Percentiles rank a stretch among this genome's conserved stretches.
Evolutionary conservation across 2,329 filamentous ascomycete species (phyloP).

Genomic region (Aspergillus tanneri): DNA sequence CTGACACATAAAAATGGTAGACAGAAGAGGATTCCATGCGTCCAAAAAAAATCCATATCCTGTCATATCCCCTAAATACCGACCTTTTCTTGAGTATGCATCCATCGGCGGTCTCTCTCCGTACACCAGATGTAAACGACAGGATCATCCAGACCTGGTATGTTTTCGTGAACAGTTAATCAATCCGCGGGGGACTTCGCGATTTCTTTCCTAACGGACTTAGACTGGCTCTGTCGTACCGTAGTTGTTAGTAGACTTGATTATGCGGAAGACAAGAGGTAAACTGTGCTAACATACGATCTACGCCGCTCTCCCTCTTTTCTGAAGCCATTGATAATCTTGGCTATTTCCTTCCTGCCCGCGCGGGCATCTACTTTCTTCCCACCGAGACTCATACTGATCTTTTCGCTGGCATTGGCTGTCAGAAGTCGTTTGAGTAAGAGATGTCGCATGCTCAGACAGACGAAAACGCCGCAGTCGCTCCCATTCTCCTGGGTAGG

Average conservation of each 20-base stretch:
- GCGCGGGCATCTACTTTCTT: conserved; percentile 77
- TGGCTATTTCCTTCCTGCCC: conserved; percentile 85
- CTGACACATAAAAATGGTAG: background rate
- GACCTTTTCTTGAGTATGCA: no score
- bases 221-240: conserved; percentile 19
- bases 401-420: conserved; percentile 78
- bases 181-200: conserved; percentile 24
- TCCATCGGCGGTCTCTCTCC: no score
- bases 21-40: background rate
- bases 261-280: background rate
- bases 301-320: conserved; percentile 82
- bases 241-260: background rate
- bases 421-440: conserved; percentile 77
- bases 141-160: background rate
- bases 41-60: no score
- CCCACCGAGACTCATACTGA: conserved; percentile 89
- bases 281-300: conserved; percentile 68
- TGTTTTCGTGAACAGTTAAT: conserved; percentile 9
- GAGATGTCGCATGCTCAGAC: conserved; percentile 91
- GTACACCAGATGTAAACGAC: background rate
- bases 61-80: no score
- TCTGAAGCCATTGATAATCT: conserved; percentile 80
- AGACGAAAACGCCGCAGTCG: conserved; percentile 96
- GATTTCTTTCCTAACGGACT: conserved; percentile 26
- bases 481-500: conserved; percentile 90